Conservation (phyloP, 1,139 yeast species). For the Debaryomyces subglobosus region DNA sequence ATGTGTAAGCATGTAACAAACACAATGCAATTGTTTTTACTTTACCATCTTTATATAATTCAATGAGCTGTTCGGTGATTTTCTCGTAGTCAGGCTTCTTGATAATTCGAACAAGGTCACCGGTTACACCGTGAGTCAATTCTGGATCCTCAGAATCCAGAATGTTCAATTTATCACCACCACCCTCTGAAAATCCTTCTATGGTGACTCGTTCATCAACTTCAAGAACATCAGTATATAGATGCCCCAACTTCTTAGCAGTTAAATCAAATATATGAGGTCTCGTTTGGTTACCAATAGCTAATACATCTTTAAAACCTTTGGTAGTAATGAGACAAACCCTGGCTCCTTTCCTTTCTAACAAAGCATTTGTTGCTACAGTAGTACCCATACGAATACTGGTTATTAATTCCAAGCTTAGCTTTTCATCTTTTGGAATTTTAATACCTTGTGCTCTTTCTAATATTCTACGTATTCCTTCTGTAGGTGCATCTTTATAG, state of each 20-base stretch:
- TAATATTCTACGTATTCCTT: slow-evolving; percentile 80
- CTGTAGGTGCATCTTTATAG: slow-evolving; percentile 87
- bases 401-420: slow-evolving; percentile 32
- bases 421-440: slow-evolving; percentile 48
- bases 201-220: slow-evolving; percentile 48
- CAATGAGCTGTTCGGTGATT: slow-evolving; percentile 26
- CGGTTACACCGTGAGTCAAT: slow-evolving; percentile 35
- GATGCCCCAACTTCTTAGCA: slow-evolving; percentile 39
- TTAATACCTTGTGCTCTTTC: slow-evolving; percentile 54
- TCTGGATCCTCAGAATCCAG: slow-evolving; percentile 26
- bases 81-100: slow-evolving; percentile 34
- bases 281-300: slow-evolving; percentile 45
- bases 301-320: slow-evolving; percentile 52
- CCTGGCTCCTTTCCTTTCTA: slow-evolving; percentile 55
- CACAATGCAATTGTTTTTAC: slow-evolving; percentile 42
- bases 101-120: slow-evolving; percentile 37
- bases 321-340: slow-evolving; percentile 54
- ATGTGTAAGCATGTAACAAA: slow-evolving; percentile 44
- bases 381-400: slow-evolving; percentile 45
- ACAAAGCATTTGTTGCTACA: slow-evolving; percentile 44
- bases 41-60: slow-evolving; percentile 28
- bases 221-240: slow-evolving; percentile 39
- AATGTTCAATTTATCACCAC: slow-evolving; percentile 32
- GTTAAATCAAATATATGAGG: slow-evolving; percentile 44
- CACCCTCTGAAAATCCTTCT: slow-evolving; percentile 44